A percentile compares a stretch with the other conserved stretches of the same genome.
These are phyloP conservation scores for Cyclotella cryptica DNA, from an alignment of 108 stramenopile genomes.

Conservation along the genomic window DNA sequence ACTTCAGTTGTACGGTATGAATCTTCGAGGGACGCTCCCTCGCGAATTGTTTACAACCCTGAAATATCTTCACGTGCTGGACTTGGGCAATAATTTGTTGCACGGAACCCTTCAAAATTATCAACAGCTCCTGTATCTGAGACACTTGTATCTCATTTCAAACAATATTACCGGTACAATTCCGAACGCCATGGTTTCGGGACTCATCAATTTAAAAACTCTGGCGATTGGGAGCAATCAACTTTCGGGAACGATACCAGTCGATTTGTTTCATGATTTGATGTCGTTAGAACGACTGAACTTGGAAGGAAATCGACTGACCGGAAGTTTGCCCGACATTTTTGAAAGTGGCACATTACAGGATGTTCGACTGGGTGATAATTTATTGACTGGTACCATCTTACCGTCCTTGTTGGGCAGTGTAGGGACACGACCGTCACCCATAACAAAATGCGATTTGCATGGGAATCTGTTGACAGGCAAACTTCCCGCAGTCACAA, in stretches of 20 bases:
- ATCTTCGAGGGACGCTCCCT: conserved; percentile 17
- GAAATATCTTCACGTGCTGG: conserved; percentile 26
- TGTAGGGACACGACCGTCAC: background rate
- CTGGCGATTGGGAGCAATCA: conserved; percentile 28
- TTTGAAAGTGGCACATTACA: conserved; percentile 41
- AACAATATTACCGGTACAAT: conserved; percentile 19
- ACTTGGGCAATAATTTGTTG: conserved; percentile 20
- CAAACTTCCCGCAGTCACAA: conserved; percentile 2
- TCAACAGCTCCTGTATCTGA: conserved; percentile 12
- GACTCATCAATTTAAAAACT: conserved; percentile 19
- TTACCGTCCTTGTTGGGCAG: conserved; percentile 24
- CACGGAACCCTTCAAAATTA: background rate
- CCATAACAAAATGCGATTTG: conserved; percentile 25
- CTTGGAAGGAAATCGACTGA: conserved; percentile 47
- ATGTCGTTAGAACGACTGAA: conserved; percentile 36
- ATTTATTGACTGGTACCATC: conserved; percentile 56
- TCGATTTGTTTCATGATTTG: conserved; percentile 37
- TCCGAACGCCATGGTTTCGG: conserved; percentile 1
- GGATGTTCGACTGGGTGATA: conserved; percentile 58
- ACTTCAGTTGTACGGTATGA: conserved; percentile 11
- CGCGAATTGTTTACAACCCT: conserved; percentile 4
- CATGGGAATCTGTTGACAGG: conserved; percentile 24
- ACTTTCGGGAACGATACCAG: conserved; percentile 21
- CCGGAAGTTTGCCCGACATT: conserved; percentile 52
- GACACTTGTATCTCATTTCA: conserved; percentile 17